These are phyloP conservation scores for Artomyces pyxidatus DNA, from an alignment of 768 basidiomycete genomes.

Conservation along the genomic window DNA sequence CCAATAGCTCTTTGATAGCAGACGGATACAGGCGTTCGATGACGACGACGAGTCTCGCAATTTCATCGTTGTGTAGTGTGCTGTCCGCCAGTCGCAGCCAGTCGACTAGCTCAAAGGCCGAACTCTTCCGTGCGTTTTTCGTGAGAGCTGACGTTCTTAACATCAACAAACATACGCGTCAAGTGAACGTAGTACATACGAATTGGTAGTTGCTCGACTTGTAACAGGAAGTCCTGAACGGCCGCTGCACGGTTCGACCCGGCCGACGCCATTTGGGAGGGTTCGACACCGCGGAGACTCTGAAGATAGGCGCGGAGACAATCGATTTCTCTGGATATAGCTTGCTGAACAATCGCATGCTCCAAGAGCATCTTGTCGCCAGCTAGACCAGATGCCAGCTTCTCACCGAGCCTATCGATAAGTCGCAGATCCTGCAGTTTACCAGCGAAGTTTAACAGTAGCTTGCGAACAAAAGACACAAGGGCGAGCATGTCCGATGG, in stretches of 20 bases:
- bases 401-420: constrained; percentile 25
- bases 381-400: constrained; percentile 29
- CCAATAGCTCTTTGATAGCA: constrained; percentile 34
- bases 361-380: constrained; percentile 25
- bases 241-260: constrained; percentile 16
- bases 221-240: constrained; percentile 36
- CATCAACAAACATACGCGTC: not conserved
- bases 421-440: constrained; percentile 42
- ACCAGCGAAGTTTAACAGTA: constrained; percentile 48
- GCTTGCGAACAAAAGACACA: constrained; percentile 51
- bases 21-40: constrained; percentile 35
- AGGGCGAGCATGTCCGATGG: constrained; percentile 60
- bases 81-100: constrained; percentile 45
- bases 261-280: not conserved
- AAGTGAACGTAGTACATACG: constrained; percentile 31
- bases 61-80: constrained; percentile 27
- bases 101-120: constrained; percentile 55
- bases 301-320: constrained; percentile 32
- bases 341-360: constrained; percentile 19
- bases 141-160: constrained; percentile 27
- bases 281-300: constrained; percentile 19
- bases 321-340: constrained; percentile 37
- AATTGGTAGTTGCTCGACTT: constrained; percentile 33
- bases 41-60: constrained; percentile 32
- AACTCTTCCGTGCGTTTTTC: constrained; percentile 23